phyloP scores from a whole-genome alignment of 192 early-diverging fungal genomes.

The Geosiphon pyriformis region DNA sequence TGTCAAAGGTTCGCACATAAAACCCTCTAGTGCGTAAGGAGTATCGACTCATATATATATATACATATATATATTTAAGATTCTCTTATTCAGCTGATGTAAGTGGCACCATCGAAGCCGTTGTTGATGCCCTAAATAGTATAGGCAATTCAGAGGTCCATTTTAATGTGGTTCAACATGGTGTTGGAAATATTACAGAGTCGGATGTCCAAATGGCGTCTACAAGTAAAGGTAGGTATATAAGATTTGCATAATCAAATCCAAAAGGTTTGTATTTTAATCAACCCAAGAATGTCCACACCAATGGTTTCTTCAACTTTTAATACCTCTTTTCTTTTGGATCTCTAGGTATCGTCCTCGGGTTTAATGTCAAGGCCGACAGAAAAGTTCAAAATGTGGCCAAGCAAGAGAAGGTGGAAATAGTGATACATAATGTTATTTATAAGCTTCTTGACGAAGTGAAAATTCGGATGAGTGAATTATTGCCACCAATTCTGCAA shows the following conservation, averaged over 20 bases:
- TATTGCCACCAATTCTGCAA: slow-evolving; percentile 72
- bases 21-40: neutral
- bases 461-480: slow-evolving; percentile 65
- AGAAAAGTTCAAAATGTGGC: slow-evolving; percentile 65
- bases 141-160: slow-evolving; percentile 74
- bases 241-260: too few species aligned
- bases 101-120: slow-evolving; percentile 86
- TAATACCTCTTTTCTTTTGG: too few species aligned
- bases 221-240: slow-evolving; percentile 27
- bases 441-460: slow-evolving; percentile 92
- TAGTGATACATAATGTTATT: slow-evolving; percentile 77
- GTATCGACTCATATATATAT: neutral
- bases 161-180: slow-evolving; percentile 64
- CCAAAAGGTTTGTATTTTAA: too few species aligned
- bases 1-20: slow-evolving; percentile 53
- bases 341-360: too few species aligned
- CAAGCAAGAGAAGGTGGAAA: slow-evolving; percentile 52
- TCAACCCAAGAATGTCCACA: too few species aligned
- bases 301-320: too few species aligned
- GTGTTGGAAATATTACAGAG: slow-evolving; percentile 83
- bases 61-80: neutral
- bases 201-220: slow-evolving; percentile 78
- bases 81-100: slow-evolving; percentile 68
- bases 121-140: slow-evolving; percentile 67
- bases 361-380: slow-evolving; percentile 86